A percentile compares a stretch with the other conserved stretches of the same genome.
Evolutionary conservation across 768 basidiomycete genomes (phyloP).

Genomic region (Suillus hirtellus): DNA sequence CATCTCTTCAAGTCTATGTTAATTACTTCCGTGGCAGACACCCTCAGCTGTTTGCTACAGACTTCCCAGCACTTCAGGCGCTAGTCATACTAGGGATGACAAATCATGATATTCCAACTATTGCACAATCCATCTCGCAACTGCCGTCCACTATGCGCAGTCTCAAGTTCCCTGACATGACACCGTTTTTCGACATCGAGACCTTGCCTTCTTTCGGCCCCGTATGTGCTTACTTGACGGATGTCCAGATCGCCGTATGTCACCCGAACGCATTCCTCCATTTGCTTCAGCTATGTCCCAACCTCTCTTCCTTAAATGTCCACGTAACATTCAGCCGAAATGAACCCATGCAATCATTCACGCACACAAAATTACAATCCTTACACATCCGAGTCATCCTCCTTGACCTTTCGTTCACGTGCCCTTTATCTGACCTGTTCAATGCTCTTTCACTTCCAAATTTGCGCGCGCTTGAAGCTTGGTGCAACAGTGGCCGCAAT

Average conservation of each 20-base stretch:
- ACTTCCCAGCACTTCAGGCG: conserved; percentile 18
- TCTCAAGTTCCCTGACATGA: conserved; percentile 1
- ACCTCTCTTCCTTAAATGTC: conserved; percentile 15
- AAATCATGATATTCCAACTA: too few species aligned
- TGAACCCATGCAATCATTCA: not conserved
- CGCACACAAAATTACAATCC: conserved; percentile 14
- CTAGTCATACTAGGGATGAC: conserved; percentile 10
- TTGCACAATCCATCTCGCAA: conserved; percentile 7
- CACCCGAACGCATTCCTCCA: conserved; percentile 1
- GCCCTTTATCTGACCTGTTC: conserved; percentile 12
- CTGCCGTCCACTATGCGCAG: conserved; percentile 13
- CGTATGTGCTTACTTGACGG: conserved; percentile 21
- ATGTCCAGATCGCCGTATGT: conserved; percentile 7
- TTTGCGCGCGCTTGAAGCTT: conserved; percentile 15
- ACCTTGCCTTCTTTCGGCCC: conserved; percentile 15
- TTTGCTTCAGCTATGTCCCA: conserved; percentile 20
- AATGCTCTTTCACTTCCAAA: conserved; percentile 19
- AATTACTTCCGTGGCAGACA: conserved; percentile 10
- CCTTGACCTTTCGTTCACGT: not conserved
- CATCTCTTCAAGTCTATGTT: not conserved
- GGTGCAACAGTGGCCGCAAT: too few species aligned
- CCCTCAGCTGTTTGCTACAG: not conserved
- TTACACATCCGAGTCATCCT: conserved; percentile 18
- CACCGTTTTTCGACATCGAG: conserved; percentile 2
- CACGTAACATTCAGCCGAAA: accelerated